Conservation (phyloP, 2,329 filamentous ascomycete genomes). For the Cucurbitaria berberidis region DNA sequence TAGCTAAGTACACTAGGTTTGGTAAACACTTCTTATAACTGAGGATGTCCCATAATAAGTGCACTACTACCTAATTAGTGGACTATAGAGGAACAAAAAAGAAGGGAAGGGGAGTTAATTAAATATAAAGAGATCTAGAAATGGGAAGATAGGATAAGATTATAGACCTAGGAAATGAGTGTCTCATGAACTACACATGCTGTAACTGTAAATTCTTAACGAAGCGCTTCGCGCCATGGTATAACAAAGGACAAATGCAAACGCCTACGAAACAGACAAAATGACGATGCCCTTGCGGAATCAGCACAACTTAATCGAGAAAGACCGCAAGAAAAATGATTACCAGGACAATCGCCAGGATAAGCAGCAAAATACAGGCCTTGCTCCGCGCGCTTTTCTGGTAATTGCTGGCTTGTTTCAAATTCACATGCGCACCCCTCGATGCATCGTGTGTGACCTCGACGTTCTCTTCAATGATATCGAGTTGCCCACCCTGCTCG, state of each 20-base stretch:
- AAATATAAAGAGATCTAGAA: too few relatives aligned
- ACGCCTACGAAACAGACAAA: slow-evolving; percentile 4
- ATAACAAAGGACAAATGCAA: slow-evolving; percentile 16
- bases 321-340: slow-evolving; percentile 89
- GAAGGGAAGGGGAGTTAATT: too few relatives aligned
- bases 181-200: neutral
- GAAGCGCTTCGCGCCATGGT: slow-evolving; percentile 10
- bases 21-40: too few relatives aligned
- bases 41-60: too few relatives aligned
- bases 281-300: neutral
- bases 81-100: too few relatives aligned
- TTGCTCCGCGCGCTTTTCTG: slow-evolving; percentile 96
- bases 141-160: too few relatives aligned
- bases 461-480: slow-evolving; percentile 88
- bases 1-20: too few relatives aligned
- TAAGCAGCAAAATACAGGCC: slow-evolving; percentile 88
- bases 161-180: too few relatives aligned
- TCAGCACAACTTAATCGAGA: slow-evolving; percentile 62
- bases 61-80: too few relatives aligned
- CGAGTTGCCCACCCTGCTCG: slow-evolving; percentile 88
- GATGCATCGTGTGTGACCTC: slow-evolving; percentile 82
- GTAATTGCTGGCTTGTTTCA: slow-evolving; percentile 84
- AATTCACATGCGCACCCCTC: slow-evolving; percentile 81
- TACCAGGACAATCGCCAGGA: slow-evolving; percentile 85
- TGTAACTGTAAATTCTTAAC: neutral